These are phyloP conservation scores for Phylloboletellus chloephorus DNA, from an alignment of 1,284 basidiomycete species.

Conservation along the genomic window DNA sequence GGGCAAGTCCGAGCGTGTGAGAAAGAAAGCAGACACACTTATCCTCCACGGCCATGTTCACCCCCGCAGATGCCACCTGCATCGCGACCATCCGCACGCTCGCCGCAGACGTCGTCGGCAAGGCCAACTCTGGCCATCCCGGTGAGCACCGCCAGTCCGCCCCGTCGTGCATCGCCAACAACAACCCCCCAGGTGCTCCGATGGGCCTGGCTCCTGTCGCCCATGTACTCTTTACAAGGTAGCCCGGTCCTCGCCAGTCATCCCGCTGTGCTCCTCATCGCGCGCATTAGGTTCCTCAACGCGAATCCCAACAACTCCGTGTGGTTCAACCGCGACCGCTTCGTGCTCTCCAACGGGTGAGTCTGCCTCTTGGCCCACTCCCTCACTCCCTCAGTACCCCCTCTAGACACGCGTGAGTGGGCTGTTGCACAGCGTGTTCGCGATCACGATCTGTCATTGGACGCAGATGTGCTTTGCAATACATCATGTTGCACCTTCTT, in stretches of 20 bases:
- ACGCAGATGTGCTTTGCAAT: constrained; percentile 77
- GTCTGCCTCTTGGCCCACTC: constrained; percentile 1
- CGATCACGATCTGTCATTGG: constrained; percentile 9
- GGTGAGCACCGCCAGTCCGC: constrained; percentile 39
- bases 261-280: constrained; percentile 9
- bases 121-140: constrained; percentile 91
- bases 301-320: constrained; percentile 84
- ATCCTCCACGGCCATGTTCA: constrained; percentile 42
- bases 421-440: neutral
- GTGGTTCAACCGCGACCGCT: constrained; percentile 90
- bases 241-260: constrained; percentile 13
- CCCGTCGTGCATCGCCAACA: constrained; percentile 10
- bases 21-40: constrained; percentile 26
- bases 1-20: constrained; percentile 12
- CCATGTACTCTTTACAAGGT: constrained; percentile 83
- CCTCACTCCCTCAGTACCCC: constrained; percentile 11
- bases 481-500: constrained; percentile 76
- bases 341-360: constrained; percentile 82
- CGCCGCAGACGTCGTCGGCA: constrained; percentile 66
- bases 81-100: constrained; percentile 68
- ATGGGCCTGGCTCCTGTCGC: constrained; percentile 90
- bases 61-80: constrained; percentile 49
- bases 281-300: constrained; percentile 63
- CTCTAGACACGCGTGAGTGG: constrained; percentile 60
- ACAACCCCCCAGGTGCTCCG: constrained; percentile 60